These are phyloP conservation scores for Lactarius evosmus DNA, from an alignment of 768 basidiomycete species.

Conservation along the genomic window DNA sequence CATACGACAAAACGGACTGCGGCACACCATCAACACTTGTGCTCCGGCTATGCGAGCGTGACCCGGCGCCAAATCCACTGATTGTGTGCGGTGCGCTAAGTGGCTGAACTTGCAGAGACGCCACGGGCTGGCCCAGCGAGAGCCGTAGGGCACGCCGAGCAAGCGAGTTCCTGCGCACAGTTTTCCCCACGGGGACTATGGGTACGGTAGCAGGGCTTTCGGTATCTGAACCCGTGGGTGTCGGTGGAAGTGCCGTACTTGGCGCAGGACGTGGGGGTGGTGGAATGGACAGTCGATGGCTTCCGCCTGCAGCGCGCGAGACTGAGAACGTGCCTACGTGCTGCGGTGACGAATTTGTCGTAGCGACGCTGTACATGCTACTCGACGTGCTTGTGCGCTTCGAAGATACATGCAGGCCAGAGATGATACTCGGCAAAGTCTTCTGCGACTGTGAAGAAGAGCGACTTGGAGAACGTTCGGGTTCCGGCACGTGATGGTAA, in stretches of 20 bases:
- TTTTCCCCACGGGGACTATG: conserved; percentile 31
- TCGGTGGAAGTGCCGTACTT: conserved; percentile 64
- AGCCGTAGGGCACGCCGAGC: conserved; percentile 48
- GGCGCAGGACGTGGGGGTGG: conserved; percentile 75
- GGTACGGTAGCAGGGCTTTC: conserved; percentile 33
- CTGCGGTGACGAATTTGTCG: conserved; percentile 37
- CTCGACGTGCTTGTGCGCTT: conserved; percentile 41
- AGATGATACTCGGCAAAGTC: conserved; percentile 22
- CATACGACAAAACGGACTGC: conserved; percentile 41
- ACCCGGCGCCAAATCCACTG: conserved; percentile 43
- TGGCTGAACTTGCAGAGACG: conserved; percentile 58
- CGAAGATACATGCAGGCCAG: conserved; percentile 21
- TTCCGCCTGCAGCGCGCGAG: conserved; percentile 32
- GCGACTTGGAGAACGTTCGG: conserved; percentile 25
- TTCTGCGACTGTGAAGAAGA: conserved; percentile 36
- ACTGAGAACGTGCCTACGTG: conserved; percentile 29
- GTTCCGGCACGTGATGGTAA: conserved; percentile 29
- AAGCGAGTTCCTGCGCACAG: conserved; percentile 51
- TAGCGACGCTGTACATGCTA: conserved; percentile 36
- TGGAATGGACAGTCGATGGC: conserved; percentile 58
- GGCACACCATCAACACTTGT: conserved; percentile 29
- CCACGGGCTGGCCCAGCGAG: conserved; percentile 52
- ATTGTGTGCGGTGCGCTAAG: conserved; percentile 30
- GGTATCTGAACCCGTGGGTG: conserved; percentile 42
- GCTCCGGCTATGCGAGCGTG: conserved; percentile 32